A percentile compares a stretch with the other conserved stretches of the same genome.
phyloP scores from a whole-genome alignment of 2,329 filamentous ascomycete genomes.

The Penicillium sp. region DNA sequence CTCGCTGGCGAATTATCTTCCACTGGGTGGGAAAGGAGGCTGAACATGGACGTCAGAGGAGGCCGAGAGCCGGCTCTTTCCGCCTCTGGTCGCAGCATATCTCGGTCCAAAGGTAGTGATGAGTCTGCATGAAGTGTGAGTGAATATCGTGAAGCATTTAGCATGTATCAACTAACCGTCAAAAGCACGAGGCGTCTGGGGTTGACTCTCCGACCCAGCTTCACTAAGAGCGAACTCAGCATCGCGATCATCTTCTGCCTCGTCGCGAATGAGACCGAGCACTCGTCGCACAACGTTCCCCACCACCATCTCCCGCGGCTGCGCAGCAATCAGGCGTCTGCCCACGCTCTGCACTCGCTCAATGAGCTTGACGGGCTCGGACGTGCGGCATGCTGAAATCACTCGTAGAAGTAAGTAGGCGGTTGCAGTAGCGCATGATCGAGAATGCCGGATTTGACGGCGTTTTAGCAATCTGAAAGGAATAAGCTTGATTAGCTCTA shows the following conservation, averaged over 20 bases:
- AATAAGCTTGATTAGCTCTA: constrained; percentile 5
- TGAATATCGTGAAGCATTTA: neutral
- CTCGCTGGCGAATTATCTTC: constrained; percentile 44
- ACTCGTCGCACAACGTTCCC: constrained; percentile 93
- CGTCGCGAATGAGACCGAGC: constrained; percentile 84
- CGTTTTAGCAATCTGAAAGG: constrained; percentile 75
- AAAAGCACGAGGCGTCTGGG: constrained; percentile 40
- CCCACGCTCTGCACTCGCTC: constrained; percentile 77
- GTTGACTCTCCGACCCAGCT: constrained; percentile 54
- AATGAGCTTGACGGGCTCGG: constrained; percentile 74
- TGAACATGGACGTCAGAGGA: constrained; percentile 76
- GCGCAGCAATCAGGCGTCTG: constrained; percentile 72
- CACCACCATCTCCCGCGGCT: constrained; percentile 86
- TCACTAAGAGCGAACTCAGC: constrained; percentile 61
- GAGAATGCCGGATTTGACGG: constrained; percentile 81
- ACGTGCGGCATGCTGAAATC: constrained; percentile 76
- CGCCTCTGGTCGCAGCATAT: constrained; percentile 30
- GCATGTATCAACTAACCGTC: constrained; percentile 29
- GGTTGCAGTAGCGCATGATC: constrained; percentile 87
- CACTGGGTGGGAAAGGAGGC: constrained; percentile 70
- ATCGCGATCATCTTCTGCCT: constrained; percentile 77
- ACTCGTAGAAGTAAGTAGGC: constrained; percentile 84
- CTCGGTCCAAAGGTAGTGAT: constrained; percentile 28
- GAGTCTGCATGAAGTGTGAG: constrained; percentile 25
- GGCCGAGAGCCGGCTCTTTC: constrained; percentile 51